A percentile compares a stretch with the other conserved stretches of the same genome.
These are phyloP conservation scores for Tulasnella sp. DNA, from an alignment of 768 basidiomycete genomes.

Conservation along the genomic window DNA sequence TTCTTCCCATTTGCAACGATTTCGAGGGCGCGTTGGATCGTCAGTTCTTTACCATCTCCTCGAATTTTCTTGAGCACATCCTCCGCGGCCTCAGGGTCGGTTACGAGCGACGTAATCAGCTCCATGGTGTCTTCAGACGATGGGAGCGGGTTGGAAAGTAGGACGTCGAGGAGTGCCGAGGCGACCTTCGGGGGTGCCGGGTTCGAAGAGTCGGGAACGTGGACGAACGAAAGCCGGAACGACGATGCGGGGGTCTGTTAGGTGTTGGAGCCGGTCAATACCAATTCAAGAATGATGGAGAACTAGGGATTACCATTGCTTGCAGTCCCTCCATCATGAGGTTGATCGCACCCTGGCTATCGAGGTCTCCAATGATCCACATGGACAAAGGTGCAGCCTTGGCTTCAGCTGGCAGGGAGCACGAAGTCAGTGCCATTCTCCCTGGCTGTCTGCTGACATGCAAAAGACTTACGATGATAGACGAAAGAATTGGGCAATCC, in stretches of 20 bases:
- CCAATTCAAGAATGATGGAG: constrained; percentile 23
- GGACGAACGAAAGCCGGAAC: constrained; percentile 39
- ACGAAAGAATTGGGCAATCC: constrained; percentile 4
- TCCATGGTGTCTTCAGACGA: background rate
- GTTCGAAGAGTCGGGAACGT: constrained; percentile 21
- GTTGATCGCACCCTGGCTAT: constrained; percentile 54
- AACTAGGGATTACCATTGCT: constrained; percentile 51
- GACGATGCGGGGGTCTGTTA: constrained; percentile 31
- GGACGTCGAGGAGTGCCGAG: background rate
- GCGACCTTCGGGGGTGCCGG: background rate
- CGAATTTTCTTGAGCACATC: background rate
- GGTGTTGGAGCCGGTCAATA: constrained; percentile 12
- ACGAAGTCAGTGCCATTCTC: background rate
- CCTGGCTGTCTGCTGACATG: background rate
- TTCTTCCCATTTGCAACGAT: constrained; percentile 30
- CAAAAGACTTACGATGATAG: constrained; percentile 1
- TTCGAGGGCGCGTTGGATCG: background rate
- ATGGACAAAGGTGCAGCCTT: constrained; percentile 35
- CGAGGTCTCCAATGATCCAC: constrained; percentile 74
- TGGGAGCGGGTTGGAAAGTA: background rate
- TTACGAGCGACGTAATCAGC: background rate
- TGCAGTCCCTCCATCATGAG: constrained; percentile 61
- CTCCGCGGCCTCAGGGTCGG: background rate
- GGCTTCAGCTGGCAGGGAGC: constrained; percentile 24
- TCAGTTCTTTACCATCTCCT: background rate